Evolutionary conservation across 257 asterid species (phyloP), one percentile per base, ranked within the genome.

Genomic region (Paraleonurus japonicus): DNA sequence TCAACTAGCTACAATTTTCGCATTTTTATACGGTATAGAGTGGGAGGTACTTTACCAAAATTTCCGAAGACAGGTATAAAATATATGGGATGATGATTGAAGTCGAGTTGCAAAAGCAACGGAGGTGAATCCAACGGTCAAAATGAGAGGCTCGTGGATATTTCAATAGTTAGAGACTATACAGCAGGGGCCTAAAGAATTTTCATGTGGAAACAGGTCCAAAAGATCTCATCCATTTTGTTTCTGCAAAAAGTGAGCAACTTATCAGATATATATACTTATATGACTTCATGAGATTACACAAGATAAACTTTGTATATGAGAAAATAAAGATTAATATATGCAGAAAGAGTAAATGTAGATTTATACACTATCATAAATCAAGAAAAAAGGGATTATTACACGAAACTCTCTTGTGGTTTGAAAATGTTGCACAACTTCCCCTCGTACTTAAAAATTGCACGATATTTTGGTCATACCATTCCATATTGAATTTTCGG

Each of bases 131-230:
- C 74, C 72, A 22, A 59, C 11, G 30, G 64, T 48, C 65, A 69
- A 68, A 67, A 65, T 12, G 67, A 53, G 59, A 45, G 27, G 71
- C 67, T 39, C 26, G 3, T 22, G 28, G 13, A 71, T 45, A 26
- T 43, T 70, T 54, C 57, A 28, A 12, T 9, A 54, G 66, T 79
- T 60, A 61, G 81, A 35, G 70, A 71, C 77, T 81, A 74, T 74
- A 81, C 85, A 80, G 58, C 50, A 43, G 61, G 39, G 57, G 58
- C 47, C 68, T 61, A 55, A 65, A 73, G 48, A 51, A 54, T 58
- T n/a, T 47, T 68, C 70, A 27, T 51, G 66, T 30, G 64, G n/a
- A n/a, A n/a, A n/a, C n/a, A n/a, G n/a, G n/a, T n/a, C n/a, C n/a
- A n/a, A 43, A 24, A 50, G 30, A 70, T 47, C 24, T 47, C 74